These are phyloP conservation scores for Ophiostoma ips DNA, from an alignment of 2,329 filamentous ascomycete species.

Conservation along the genomic window DNA sequence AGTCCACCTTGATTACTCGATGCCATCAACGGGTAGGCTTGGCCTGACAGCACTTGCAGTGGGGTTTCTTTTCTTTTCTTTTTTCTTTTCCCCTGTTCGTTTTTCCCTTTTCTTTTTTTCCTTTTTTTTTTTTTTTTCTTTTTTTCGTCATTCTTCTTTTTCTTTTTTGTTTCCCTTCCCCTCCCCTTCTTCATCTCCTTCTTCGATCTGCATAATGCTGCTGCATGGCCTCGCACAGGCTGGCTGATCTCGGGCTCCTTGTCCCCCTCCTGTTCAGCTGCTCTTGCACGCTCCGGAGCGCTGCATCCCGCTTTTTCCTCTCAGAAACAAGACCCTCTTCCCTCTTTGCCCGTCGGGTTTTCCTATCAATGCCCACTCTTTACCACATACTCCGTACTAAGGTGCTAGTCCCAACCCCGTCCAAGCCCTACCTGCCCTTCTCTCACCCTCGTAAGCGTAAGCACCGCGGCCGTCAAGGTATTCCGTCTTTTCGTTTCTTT, in stretches of 20 bases:
- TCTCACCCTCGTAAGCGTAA: background rate
- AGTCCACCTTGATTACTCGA: background rate
- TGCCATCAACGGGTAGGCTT: background rate
- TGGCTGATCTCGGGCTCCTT: too few relatives aligned
- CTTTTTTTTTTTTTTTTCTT: background rate
- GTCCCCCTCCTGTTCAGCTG: background rate
- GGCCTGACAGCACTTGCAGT: background rate
- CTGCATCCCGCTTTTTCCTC: background rate
- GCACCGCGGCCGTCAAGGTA: too few relatives aligned
- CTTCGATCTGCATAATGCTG: background rate
- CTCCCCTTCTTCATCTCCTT: too few relatives aligned
- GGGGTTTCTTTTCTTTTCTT: background rate
- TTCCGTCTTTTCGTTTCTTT: background rate
- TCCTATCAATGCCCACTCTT: too few relatives aligned
- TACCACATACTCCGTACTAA: too few relatives aligned
- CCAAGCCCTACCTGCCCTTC: background rate
- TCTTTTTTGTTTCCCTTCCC: background rate
- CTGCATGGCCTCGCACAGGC: too few relatives aligned
- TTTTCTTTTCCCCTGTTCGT: background rate
- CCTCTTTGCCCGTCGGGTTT: too few relatives aligned
- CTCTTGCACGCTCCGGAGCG: too few relatives aligned
- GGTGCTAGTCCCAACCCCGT: background rate
- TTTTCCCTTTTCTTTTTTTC: background rate
- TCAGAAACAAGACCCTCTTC: background rate
- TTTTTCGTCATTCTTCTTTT: background rate